A percentile compares a stretch with the other conserved stretches of the same genome.
Evolutionary conservation across 169 alveolate genomes (phyloP).

Genomic region (Plasmodium cynomolgi): DNA sequence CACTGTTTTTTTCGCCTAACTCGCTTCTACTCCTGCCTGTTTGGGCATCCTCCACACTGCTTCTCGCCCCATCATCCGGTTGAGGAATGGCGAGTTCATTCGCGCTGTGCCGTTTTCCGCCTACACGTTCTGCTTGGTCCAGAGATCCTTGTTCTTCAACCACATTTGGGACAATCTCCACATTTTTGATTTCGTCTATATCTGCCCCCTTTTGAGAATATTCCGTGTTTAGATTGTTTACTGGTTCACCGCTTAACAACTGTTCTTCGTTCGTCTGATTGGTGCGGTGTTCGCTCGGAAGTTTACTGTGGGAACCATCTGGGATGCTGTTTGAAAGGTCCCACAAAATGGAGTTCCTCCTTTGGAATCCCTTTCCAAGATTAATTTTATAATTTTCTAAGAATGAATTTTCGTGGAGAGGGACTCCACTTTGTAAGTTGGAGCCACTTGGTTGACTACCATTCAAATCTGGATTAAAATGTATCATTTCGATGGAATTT

Average conservation of each 20-base stretch:
- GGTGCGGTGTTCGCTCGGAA: not conserved
- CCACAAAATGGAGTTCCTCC: constrained; percentile 7
- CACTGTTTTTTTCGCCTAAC: not conserved
- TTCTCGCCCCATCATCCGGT: not conserved
- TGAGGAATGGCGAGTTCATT: not conserved
- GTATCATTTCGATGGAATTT: constrained; percentile 12
- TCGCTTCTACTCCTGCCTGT: not conserved
- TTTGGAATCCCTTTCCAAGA: not conserved
- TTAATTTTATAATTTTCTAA: constrained; percentile 3
- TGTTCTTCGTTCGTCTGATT: constrained; percentile 1
- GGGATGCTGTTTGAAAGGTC: not conserved
- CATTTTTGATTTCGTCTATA: not conserved
- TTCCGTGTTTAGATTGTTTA: not conserved
- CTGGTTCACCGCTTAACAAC: not conserved
- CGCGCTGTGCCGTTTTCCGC: not conserved
- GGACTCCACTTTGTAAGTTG: not conserved
- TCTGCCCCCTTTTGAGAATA: not conserved
- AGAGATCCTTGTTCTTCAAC: not conserved
- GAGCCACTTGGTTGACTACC: not conserved
- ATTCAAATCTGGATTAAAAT: not conserved
- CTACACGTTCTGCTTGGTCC: not conserved
- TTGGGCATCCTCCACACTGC: not conserved
- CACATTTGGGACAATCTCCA: not conserved
- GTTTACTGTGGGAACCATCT: not conserved
- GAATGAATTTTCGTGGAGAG: not conserved